phyloP scores from a whole-genome alignment of 129 eudicot species.

The Pulicaria dysenterica region DNA sequence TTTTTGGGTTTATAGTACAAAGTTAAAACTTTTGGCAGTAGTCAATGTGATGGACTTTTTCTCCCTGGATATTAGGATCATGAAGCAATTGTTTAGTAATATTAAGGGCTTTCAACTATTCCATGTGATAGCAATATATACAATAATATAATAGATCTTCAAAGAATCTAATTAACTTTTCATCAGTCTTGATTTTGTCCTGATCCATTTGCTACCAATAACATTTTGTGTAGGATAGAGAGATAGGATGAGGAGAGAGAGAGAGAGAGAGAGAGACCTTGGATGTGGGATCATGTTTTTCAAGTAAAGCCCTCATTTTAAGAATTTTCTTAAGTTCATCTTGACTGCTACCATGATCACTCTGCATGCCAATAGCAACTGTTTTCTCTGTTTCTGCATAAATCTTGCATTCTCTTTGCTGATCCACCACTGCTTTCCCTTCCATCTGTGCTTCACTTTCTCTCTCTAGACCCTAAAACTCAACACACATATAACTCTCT shows the following conservation, averaged over 20 bases:
- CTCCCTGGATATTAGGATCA: constrained; percentile 26
- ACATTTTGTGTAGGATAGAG: neutral
- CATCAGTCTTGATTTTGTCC: constrained; percentile 28
- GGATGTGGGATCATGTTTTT: constrained; percentile 59
- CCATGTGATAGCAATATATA: constrained; percentile 11
- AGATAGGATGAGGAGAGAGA: neutral
- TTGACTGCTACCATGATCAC: constrained; percentile 18
- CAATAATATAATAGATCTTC: constrained; percentile 15
- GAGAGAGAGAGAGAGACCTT: constrained; percentile 48
- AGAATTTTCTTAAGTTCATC: constrained; percentile 48
- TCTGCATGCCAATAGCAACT: neutral
- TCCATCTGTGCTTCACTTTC: constrained; percentile 27
- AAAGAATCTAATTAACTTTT: constrained; percentile 17
- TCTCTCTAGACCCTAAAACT: neutral
- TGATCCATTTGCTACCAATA: constrained; percentile 12
- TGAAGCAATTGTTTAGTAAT: constrained; percentile 12
- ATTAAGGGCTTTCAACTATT: constrained; percentile 8
- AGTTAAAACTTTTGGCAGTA: neutral
- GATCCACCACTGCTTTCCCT: constrained; percentile 31
- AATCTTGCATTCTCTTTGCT: constrained; percentile 30
- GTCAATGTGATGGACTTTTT: constrained; percentile 22
- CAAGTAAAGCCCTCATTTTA: constrained; percentile 58
- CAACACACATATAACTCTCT: neutral
- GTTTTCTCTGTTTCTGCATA: constrained; percentile 19
- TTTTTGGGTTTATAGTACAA: too few species aligned